phyloP scores from a whole-genome alignment of 2,329 filamentous ascomycete genomes.

The Aureobasidium pullulans region DNA sequence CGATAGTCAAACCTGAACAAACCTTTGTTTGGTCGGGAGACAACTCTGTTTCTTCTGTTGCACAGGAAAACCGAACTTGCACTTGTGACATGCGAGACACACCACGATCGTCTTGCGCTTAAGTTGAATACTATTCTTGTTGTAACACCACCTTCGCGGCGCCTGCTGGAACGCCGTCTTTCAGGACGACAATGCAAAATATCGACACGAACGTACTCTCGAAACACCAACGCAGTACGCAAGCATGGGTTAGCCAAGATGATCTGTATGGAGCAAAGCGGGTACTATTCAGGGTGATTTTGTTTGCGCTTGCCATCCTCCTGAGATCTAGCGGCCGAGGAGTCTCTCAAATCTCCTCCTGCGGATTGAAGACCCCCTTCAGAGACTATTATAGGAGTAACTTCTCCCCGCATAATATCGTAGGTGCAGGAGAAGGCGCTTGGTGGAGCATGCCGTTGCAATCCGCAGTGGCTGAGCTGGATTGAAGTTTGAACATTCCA shows the following conservation, averaged over 20 bases:
- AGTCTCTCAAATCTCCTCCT: conserved; percentile 1
- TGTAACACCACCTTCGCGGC: neutral
- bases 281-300: neutral
- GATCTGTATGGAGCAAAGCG: neutral
- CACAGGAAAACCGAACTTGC: neutral
- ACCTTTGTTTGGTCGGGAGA: neutral
- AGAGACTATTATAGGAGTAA: conserved; percentile 8
- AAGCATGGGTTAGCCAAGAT: neutral
- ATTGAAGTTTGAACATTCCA: conserved; percentile 13
- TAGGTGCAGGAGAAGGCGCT: conserved; percentile 12
- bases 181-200: neutral
- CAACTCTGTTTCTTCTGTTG: neutral
- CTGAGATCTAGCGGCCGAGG: conserved; percentile 8
- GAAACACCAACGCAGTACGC: neutral
- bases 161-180: neutral
- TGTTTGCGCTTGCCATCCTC: neutral
- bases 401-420: conserved; percentile 4
- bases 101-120: neutral
- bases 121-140: neutral
- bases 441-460: conserved; percentile 6
- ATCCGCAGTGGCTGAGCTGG: conserved; percentile 5
- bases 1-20: neutral
- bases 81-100: neutral
- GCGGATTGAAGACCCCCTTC: conserved; percentile 1
- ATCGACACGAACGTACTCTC: neutral